Evolutionary conservation across 371 early-diverging fungal species (phyloP).

Genomic region (Mortierella sp.): DNA sequence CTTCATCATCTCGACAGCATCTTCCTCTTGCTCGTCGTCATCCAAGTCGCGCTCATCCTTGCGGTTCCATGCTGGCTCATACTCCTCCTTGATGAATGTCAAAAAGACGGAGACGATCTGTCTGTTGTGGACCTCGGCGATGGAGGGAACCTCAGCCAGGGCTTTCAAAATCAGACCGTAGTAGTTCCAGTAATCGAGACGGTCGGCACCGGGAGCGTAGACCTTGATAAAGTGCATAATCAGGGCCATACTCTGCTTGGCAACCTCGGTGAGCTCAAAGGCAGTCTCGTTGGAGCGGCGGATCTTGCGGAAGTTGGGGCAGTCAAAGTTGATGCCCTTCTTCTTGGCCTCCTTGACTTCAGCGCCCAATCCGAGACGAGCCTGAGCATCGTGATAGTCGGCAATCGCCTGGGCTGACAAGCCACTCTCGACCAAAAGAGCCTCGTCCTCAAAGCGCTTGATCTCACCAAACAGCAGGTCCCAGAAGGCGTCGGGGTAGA

Average conservation of each 20-base stretch:
- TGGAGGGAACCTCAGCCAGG: slow-evolving; percentile 73
- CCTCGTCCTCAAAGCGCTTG: slow-evolving; percentile 71
- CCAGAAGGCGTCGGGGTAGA: slow-evolving; percentile 75
- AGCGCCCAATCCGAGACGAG: slow-evolving; percentile 12
- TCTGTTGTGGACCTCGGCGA: slow-evolving; percentile 81
- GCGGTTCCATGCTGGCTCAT: slow-evolving; percentile 63
- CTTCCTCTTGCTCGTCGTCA: slow-evolving; percentile 59
- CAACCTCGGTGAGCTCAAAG: slow-evolving; percentile 56
- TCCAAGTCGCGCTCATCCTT: slow-evolving; percentile 61
- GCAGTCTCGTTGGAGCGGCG: slow-evolving; percentile 58
- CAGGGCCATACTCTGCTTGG: slow-evolving; percentile 56
- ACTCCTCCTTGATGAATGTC: slow-evolving; percentile 74
- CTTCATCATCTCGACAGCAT: slow-evolving; percentile 45
- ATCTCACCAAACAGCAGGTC: slow-evolving; percentile 70
- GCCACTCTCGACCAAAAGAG: slow-evolving; percentile 68
- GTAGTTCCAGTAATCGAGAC: slow-evolving; percentile 85
- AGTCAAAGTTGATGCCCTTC: slow-evolving; percentile 69
- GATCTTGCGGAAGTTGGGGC: slow-evolving; percentile 66
- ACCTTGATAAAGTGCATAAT: slow-evolving; percentile 64
- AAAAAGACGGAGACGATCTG: slow-evolving; percentile 85
- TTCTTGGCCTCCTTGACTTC: slow-evolving; percentile 63
- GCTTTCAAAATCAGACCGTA: slow-evolving; percentile 78
- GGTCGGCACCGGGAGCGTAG: slow-evolving; percentile 63
- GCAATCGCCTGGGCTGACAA: slow-evolving; percentile 59
- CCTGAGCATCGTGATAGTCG: slow-evolving; percentile 33